Evolutionary conservation across 345 rosid species (phyloP), one percentile per base, ranked within the genome.

Genomic region (Brassica carinata): DNA sequence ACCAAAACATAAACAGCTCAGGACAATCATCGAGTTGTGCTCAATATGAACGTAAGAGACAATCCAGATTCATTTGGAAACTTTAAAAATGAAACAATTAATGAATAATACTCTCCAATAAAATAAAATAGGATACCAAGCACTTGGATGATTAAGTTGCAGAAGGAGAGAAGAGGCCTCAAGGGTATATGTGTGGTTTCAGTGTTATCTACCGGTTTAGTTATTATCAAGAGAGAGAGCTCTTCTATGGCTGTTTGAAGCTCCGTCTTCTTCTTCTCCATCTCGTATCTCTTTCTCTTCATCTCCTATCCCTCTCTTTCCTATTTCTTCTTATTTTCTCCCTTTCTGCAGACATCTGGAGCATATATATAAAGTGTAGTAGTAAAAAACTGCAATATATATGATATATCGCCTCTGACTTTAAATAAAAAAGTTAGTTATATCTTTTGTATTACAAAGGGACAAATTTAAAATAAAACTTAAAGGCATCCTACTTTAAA

Each of bases 241-340:
- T 94, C 98, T 83, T 91, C 97, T 78, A 90, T 87, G 84, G 94
- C 95, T 23, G 89, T 80, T 84, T 87, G 85, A 66, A 94, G 51
- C 88, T 91, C 97, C 68, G 94, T 79, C 48, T 66, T 77, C 63
- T 79, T 83, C 83, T 85, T 90, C 89, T 83, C 93, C 85, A 82
- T 84, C 59, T 84, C 86, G 27, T 40, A 71, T 83, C 96, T 91
- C 81, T 84, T 87, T 78, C 93, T 90, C 84, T 91, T 94, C 94
- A 94, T 69, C 8, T 26, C 27, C 65, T 70, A 62, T 77, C 26
- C 63, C 19, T 57, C 26, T 79, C 11, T 58, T 26, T 61, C 14
- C 57, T 74, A 45, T n/a, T 51, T 64, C 36, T 18, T 66, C 31
- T 57, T 53, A 40, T 14, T 77, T 26, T 59, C 9, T 68, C 30